Percentiles rank a stretch among this genome's conserved stretches.
These are phyloP conservation scores for Annulohypoxylon nitens DNA, from an alignment of 495 filamentous ascomycete species.

Conservation along the genomic window DNA sequence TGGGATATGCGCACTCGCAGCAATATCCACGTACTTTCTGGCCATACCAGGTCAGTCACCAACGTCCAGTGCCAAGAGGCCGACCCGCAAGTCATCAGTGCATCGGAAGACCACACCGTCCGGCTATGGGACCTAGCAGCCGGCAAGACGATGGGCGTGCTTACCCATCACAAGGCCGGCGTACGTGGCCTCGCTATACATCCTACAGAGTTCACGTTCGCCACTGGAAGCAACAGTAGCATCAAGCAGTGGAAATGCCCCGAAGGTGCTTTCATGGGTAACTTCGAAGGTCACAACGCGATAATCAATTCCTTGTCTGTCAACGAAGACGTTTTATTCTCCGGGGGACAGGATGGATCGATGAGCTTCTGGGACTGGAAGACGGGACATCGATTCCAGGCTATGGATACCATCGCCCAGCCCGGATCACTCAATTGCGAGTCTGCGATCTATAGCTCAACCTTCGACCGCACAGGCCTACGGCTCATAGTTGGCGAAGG, in stretches of 20 bases:
- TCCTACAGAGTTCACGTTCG: conserved; percentile 96
- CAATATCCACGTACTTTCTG: conserved; percentile 93
- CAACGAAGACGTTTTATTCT: conserved; percentile 95
- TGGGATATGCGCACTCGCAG: conserved; percentile 99
- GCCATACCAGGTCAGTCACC: conserved; percentile 90
- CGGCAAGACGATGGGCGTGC: conserved; percentile 92
- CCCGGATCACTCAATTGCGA: conserved; percentile 95
- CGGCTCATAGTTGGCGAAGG: conserved; percentile 93
- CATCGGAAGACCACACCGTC: conserved; percentile 91
- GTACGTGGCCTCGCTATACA: conserved; percentile 88
- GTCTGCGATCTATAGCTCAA: conserved; percentile 91
- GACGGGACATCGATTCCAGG: conserved; percentile 90
- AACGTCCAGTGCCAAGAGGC: conserved; percentile 94
- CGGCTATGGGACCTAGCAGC: conserved; percentile 97
- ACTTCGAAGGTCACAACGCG: conserved; percentile 95
- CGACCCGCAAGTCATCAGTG: conserved; percentile 94
- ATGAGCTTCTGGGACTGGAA: conserved; percentile 99
- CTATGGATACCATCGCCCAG: conserved; percentile 88
- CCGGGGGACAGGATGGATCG: conserved; percentile 94
- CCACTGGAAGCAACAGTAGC: conserved; percentile 86
- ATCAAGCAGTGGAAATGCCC: conserved; percentile 99
- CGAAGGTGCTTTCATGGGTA: conserved; percentile 98
- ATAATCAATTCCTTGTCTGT: conserved; percentile 95
- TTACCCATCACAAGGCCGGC: conserved; percentile 99
- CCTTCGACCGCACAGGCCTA: conserved; percentile 88